phyloP scores from a whole-genome alignment of 2,329 filamentous ascomycete species.

The Fusarium phyllophilum region DNA sequence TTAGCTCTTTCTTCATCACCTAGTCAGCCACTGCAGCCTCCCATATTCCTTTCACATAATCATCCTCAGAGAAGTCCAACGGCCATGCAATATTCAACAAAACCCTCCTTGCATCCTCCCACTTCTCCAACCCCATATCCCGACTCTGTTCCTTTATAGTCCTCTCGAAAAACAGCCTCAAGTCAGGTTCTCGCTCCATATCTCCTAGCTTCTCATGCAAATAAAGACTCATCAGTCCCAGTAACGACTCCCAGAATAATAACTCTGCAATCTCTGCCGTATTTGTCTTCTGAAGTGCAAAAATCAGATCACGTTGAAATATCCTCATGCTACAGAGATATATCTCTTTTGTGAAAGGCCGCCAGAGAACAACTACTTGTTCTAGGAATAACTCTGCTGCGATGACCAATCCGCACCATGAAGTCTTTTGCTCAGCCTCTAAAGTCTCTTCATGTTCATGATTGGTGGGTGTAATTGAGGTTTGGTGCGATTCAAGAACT shows the following conservation, averaged over 20 bases:
- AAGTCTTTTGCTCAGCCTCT: background rate
- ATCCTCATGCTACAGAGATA: conserved; percentile 9
- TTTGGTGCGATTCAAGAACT: background rate
- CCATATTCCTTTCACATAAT: background rate
- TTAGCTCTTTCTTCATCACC: background rate
- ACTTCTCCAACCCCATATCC: background rate
- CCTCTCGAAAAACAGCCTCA: background rate
- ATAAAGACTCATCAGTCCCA: background rate
- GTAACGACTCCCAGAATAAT: conserved; percentile 1
- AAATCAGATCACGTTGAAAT: background rate
- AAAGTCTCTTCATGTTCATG: rapidly evolving
- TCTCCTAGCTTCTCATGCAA: background rate
- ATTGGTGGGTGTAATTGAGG: background rate
- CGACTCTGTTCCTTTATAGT: background rate
- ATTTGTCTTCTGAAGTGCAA: background rate
- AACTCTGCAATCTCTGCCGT: background rate
- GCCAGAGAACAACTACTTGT: background rate
- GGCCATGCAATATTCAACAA: background rate
- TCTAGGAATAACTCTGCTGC: background rate
- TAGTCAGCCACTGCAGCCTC: background rate
- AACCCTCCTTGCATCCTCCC: background rate
- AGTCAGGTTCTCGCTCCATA: background rate
- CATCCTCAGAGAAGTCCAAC: background rate
- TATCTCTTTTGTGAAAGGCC: background rate
- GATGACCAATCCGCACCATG: conserved; percentile 1